Conservation (phyloP, 768 basidiomycete genomes). For the Leucocoprinus sp. region DNA sequence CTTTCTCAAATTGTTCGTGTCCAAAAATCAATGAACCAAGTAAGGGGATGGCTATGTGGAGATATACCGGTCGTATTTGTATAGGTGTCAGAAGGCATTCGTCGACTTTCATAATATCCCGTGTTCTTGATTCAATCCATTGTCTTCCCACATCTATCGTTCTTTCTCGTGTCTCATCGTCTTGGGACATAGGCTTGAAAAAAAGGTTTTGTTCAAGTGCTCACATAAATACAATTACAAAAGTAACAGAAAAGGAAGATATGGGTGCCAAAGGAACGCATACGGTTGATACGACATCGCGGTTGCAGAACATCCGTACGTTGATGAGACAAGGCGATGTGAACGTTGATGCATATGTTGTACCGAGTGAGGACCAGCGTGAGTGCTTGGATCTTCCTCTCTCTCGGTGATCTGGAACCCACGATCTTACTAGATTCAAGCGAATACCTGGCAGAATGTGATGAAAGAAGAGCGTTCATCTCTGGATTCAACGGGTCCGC, state of each 20-base stretch:
- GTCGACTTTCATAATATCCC: not conserved
- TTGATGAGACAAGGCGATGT: constrained; percentile 51
- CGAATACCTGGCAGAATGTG: constrained; percentile 82
- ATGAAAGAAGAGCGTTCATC: constrained; percentile 80
- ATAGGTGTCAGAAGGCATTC: not conserved
- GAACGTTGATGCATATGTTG: constrained; percentile 61
- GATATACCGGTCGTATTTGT: constrained; percentile 9
- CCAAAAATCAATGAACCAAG: no score
- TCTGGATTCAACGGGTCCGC: constrained; percentile 94
- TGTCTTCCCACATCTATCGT: not conserved
- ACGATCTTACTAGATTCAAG: constrained; percentile 53
- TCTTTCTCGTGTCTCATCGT: no score
- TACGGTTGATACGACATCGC: constrained; percentile 53
- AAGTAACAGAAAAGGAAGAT: constrained; percentile 1
- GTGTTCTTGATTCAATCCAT: not conserved
- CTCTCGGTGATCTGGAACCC: not conserved
- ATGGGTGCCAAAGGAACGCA: constrained; percentile 33
- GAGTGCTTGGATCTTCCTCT: constrained; percentile 23
- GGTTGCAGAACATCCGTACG: constrained; percentile 56
- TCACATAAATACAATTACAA: not conserved
- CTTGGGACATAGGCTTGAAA: not conserved
- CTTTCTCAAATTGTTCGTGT: no score
- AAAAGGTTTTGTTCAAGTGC: not conserved
- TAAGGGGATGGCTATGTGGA: constrained; percentile 11
- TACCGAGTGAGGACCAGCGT: constrained; percentile 94